phyloP scores from a whole-genome alignment of 176 grass and related monocot genomes.

The Panicum miliaceum region DNA sequence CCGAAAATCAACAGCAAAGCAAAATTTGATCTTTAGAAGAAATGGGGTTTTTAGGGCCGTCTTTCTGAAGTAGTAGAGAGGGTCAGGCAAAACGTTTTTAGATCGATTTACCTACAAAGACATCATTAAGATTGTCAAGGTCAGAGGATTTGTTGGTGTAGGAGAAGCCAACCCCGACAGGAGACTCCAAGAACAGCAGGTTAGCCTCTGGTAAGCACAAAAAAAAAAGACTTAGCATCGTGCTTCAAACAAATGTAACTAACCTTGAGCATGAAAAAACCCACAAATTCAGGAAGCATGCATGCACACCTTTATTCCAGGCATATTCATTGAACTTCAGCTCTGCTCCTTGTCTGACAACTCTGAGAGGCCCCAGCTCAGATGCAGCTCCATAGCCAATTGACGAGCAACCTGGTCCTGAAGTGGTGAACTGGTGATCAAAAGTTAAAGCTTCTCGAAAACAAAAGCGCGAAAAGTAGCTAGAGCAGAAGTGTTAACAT shows the following conservation, averaged over 20 bases:
- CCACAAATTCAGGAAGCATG: not conserved
- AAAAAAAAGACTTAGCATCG: not conserved
- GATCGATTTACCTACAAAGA: conserved; percentile 63
- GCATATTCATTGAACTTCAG: conserved; percentile 77
- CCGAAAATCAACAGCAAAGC: not conserved
- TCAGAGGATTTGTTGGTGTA: conserved; percentile 86
- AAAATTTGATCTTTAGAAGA: not conserved
- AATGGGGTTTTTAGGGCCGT: not conserved
- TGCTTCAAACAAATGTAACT: not conserved
- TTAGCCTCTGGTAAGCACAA: conserved; percentile 67
- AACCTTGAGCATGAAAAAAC: not conserved
- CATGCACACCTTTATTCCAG: conserved; percentile 74
- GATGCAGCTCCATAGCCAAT: conserved; percentile 83
- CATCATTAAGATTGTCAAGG: conserved; percentile 57
- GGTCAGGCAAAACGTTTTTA: not conserved
- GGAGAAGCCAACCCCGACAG: conserved; percentile 81
- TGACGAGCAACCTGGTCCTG: conserved; percentile 82
- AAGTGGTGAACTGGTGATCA: not conserved
- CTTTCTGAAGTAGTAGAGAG: not conserved
- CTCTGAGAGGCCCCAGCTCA: conserved; percentile 76
- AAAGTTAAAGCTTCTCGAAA: not conserved
- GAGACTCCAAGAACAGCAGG: conserved; percentile 86
- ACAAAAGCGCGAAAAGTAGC: not conserved
- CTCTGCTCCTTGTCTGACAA: conserved; percentile 53
- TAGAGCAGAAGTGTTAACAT: not conserved